phyloP scores from a whole-genome alignment of 179 eudicot genomes.

The Camellia oleifera region DNA sequence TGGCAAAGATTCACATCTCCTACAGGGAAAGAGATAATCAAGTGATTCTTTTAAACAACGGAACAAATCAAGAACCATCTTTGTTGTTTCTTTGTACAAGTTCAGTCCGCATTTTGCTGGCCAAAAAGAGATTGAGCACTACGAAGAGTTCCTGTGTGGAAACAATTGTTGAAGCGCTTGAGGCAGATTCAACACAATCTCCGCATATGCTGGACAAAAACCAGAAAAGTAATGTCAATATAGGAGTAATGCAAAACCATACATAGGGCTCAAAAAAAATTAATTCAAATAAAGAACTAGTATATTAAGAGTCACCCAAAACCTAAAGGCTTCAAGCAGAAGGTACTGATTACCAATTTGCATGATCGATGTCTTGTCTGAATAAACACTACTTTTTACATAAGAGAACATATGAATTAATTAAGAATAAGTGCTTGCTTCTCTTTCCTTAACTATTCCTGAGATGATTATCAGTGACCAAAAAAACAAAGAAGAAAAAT shows the following conservation, averaged over 20 bases:
- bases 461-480: background rate
- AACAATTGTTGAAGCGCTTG: conserved; percentile 44
- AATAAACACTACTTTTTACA: background rate
- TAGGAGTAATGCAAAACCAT: background rate
- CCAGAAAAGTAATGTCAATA: conserved; percentile 3
- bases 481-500: background rate
- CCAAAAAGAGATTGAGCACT: background rate
- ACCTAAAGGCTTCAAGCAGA: background rate
- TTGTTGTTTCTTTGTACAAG: conserved; percentile 6
- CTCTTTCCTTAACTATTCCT: background rate
- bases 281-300: background rate
- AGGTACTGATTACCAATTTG: background rate
- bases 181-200: conserved; percentile 83
- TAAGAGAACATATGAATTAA: background rate
- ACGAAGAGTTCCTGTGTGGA: conserved; percentile 11
- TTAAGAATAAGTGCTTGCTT: background rate
- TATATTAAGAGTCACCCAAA: background rate
- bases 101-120: background rate
- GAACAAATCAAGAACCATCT: background rate
- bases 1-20: background rate
- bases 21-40: conserved; percentile 1
- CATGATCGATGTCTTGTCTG: background rate
- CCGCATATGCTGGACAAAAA: conserved; percentile 74
- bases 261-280: background rate
- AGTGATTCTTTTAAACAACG: background rate